phyloP scores from a whole-genome alignment of 1,139 yeast genomes.

The Saccharomyces hybrid region DNA sequence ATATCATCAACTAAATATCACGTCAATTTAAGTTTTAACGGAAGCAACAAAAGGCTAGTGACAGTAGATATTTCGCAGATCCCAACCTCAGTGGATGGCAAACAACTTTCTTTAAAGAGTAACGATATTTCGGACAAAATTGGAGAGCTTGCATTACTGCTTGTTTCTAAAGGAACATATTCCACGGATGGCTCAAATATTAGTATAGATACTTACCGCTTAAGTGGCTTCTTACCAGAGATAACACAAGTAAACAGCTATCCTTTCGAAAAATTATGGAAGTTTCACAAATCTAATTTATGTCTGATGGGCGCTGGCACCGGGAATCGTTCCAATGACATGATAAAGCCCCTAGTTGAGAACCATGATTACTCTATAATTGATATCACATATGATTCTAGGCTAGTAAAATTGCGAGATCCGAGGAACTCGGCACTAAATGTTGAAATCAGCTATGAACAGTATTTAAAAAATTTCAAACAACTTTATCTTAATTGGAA shows the following conservation, averaged over 20 bases:
- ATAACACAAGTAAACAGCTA: slow-evolving; percentile 33
- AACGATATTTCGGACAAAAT: slow-evolving; percentile 39
- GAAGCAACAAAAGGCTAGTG: slow-evolving; percentile 44
- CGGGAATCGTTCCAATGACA: slow-evolving; percentile 35
- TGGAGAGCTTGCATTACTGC: slow-evolving; percentile 68
- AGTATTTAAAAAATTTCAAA: slow-evolving; percentile 41
- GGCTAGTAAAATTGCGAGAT: slow-evolving; percentile 39
- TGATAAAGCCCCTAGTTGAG: slow-evolving; percentile 34
- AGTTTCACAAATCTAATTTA: slow-evolving; percentile 29
- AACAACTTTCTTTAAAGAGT: slow-evolving; percentile 19
- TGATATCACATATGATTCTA: slow-evolving; percentile 30
- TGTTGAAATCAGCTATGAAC: slow-evolving; percentile 29
- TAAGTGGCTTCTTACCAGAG: slow-evolving; percentile 75
- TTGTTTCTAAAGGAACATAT: slow-evolving; percentile 54
- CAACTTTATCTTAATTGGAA: slow-evolving; percentile 67
- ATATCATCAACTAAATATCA: slow-evolving; percentile 32
- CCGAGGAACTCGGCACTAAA: slow-evolving; percentile 40
- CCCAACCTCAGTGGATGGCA: slow-evolving; percentile 16
- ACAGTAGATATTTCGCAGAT: slow-evolving; percentile 43
- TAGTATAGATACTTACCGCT: slow-evolving; percentile 58
- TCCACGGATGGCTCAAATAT: slow-evolving; percentile 70
- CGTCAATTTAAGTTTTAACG: slow-evolving; percentile 48
- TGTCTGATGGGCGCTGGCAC: slow-evolving; percentile 62
- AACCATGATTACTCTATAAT: slow-evolving; percentile 65
- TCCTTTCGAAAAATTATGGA: slow-evolving; percentile 34